These are phyloP conservation scores for Botrytis squamosa DNA, from an alignment of 2,329 filamentous ascomycete genomes.

Conservation along the genomic window DNA sequence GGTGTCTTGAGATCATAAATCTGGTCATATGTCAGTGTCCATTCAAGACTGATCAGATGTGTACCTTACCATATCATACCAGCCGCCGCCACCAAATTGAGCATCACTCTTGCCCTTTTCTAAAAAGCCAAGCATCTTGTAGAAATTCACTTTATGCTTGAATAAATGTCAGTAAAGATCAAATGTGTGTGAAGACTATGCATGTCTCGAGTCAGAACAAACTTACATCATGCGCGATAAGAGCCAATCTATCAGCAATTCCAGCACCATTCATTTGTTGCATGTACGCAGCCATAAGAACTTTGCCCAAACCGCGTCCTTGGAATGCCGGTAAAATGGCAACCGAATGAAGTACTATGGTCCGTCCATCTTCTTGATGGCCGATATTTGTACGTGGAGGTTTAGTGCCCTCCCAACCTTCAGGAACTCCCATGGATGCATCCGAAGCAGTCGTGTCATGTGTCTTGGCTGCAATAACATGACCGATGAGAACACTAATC, in stretches of 20 bases:
- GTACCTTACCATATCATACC: conserved; percentile 72
- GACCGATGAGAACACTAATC: conserved; percentile 66
- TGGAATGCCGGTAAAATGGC: conserved; percentile 76
- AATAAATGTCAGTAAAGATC: conserved; percentile 9
- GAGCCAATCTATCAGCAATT: conserved; percentile 68
- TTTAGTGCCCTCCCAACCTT: conserved; percentile 58
- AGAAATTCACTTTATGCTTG: conserved; percentile 69
- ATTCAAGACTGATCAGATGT: neutral
- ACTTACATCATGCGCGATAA: conserved; percentile 72
- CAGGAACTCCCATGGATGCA: conserved; percentile 70
- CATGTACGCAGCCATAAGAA: conserved; percentile 73
- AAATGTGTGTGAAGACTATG: neutral
- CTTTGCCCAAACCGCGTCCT: conserved; percentile 68
- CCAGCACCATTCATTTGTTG: conserved; percentile 71
- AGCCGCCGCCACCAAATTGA: conserved; percentile 74
- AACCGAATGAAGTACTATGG: conserved; percentile 78
- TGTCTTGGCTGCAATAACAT: conserved; percentile 74
- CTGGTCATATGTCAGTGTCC: neutral
- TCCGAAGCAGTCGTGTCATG: conserved; percentile 65
- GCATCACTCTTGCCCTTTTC: conserved; percentile 67
- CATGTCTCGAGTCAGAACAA: neutral
- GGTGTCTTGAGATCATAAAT: conserved; percentile 3
- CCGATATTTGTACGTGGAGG: conserved; percentile 53
- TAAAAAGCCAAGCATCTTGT: conserved; percentile 71
- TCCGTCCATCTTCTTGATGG: conserved; percentile 71